phyloP scores from a whole-genome alignment of 164 flowering plant genomes.

The Chimonanthus praecox region DNA sequence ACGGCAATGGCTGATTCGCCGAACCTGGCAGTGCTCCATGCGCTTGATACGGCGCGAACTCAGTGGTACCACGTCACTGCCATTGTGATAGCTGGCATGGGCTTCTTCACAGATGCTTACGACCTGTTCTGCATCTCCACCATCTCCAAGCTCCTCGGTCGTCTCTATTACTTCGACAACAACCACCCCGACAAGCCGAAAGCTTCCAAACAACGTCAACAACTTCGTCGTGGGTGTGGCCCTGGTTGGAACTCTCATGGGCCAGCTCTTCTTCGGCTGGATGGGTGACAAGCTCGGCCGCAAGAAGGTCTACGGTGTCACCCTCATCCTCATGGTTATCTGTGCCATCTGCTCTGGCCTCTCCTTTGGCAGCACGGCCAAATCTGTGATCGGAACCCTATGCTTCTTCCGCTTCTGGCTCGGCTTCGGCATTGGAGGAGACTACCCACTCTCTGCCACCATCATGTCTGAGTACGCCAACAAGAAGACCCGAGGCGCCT shows the following conservation, averaged over 20 bases:
- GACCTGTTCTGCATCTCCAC: constrained; percentile 44
- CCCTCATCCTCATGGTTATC: constrained; percentile 46
- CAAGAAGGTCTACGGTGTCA: constrained; percentile 46
- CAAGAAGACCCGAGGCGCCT: constrained; percentile 46
- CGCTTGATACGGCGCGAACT: constrained; percentile 42
- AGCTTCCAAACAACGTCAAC: constrained; percentile 32
- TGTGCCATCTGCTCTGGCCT: constrained; percentile 56
- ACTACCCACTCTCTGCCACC: constrained; percentile 50
- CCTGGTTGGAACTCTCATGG: constrained; percentile 39
- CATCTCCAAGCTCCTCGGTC: constrained; percentile 48
- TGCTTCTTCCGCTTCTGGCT: constrained; percentile 68
- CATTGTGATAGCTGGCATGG: constrained; percentile 52
- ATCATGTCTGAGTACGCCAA: constrained; percentile 54
- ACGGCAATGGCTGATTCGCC: background rate
- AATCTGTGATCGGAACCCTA: constrained; percentile 36
- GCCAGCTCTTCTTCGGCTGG: constrained; percentile 49
- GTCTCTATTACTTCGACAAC: constrained; percentile 32
- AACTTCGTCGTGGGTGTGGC: constrained; percentile 44
- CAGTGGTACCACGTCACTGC: constrained; percentile 53
- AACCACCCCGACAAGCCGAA: constrained; percentile 13
- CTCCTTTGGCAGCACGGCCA: constrained; percentile 31
- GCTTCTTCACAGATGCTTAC: constrained; percentile 65
- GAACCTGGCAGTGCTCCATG: constrained; percentile 26
- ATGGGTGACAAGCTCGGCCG: constrained; percentile 55
- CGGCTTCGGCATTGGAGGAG: constrained; percentile 51